A percentile compares a stretch with the other conserved stretches of the same genome.
phyloP scores from a whole-genome alignment of 352 stramenopile genomes.

The Globisporangium cederbergense region DNA sequence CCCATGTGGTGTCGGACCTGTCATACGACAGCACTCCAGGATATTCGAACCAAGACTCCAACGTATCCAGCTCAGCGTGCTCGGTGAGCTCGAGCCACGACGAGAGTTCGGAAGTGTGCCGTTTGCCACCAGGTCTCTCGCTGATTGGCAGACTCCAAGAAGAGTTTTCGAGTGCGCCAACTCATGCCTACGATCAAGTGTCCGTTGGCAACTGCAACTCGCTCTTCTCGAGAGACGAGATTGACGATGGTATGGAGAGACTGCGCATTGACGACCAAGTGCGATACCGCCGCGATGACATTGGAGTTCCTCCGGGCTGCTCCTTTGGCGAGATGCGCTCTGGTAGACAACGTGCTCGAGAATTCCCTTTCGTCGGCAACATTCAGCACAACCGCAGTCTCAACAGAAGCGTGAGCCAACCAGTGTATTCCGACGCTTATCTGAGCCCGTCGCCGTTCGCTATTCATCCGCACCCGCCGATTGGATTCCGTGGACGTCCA shows the following conservation, averaged over 20 bases:
- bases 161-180: constrained; percentile 73
- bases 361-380: neutral
- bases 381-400: constrained; percentile 1
- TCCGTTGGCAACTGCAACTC: constrained; percentile 1
- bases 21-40: constrained; percentile 22
- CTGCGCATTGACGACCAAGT: constrained; percentile 11
- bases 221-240: constrained; percentile 6
- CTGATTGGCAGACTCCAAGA: constrained; percentile 79
- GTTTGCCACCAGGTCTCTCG: constrained; percentile 39
- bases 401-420: constrained; percentile 7
- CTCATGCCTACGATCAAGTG: constrained; percentile 42
- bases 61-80: constrained; percentile 20
- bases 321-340: constrained; percentile 1
- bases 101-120: constrained; percentile 19
- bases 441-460: constrained; percentile 5
- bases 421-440: constrained; percentile 4
- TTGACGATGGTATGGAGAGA: constrained; percentile 7
- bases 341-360: neutral
- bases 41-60: constrained; percentile 20
- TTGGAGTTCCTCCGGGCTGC: neutral
- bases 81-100: constrained; percentile 20
- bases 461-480: neutral
- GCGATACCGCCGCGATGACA: neutral
- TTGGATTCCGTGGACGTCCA: neutral
- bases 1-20: constrained; percentile 18